These are phyloP conservation scores for Thoreauomyces humboldtii DNA, from an alignment of 192 early-diverging fungal species.

Conservation along the genomic window DNA sequence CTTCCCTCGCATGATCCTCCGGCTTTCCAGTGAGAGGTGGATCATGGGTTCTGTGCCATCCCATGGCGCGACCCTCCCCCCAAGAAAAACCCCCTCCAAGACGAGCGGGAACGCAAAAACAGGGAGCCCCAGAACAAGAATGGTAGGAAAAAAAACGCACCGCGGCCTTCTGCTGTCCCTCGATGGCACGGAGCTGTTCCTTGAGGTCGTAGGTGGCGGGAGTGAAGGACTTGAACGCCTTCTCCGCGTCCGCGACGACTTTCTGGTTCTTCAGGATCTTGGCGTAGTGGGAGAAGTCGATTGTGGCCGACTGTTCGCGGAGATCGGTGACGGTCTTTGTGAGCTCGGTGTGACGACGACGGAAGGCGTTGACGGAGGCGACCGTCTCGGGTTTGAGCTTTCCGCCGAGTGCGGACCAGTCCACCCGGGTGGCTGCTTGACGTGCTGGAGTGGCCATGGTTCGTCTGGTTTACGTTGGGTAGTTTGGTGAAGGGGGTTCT, in stretches of 20 bases:
- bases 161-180: constrained; percentile 50
- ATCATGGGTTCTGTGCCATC: no score
- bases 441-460: constrained; percentile 28
- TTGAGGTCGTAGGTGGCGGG: constrained; percentile 78
- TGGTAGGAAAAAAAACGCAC: constrained; percentile 46
- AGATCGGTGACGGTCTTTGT: constrained; percentile 78
- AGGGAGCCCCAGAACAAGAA: no score
- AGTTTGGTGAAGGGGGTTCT: no score
- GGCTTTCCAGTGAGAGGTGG: no score
- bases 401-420: constrained; percentile 84
- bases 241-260: constrained; percentile 88
- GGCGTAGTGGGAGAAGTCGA: constrained; percentile 90
- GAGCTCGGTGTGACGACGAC: constrained; percentile 91
- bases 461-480: no score
- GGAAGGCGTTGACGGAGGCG: constrained; percentile 82
- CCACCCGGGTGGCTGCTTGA: constrained; percentile 72
- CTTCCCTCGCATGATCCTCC: no score
- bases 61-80: no score
- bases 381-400: constrained; percentile 88
- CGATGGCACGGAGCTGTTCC: constrained; percentile 72
- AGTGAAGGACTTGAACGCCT: constrained; percentile 76
- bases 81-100: no score
- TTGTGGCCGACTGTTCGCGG: constrained; percentile 71
- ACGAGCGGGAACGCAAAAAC: no score
- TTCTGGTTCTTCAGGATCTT: constrained; percentile 86